A percentile compares a stretch with the other conserved stretches of the same genome.
Conservation (phyloP, 2,329 filamentous ascomycete species). For the Pleurostoma richardsiae region DNA sequence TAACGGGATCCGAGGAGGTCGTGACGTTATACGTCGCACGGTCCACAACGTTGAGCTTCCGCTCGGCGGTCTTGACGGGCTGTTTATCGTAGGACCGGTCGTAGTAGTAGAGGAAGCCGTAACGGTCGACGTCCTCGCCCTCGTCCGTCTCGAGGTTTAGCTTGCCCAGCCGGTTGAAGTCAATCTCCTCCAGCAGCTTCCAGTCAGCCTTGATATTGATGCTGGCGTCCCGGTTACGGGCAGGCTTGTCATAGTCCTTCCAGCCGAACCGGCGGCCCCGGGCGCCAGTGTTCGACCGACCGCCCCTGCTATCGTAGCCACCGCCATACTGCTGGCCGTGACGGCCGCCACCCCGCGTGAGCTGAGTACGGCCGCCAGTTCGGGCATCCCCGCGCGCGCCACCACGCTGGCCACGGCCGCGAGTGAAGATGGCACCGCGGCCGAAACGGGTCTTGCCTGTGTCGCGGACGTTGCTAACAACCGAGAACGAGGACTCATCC, state of each 20-base stretch:
- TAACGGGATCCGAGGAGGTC: slow-evolving; percentile 90
- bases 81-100: slow-evolving; percentile 93
- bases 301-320: slow-evolving; percentile 58
- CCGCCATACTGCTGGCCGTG: slow-evolving; percentile 58
- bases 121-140: slow-evolving; percentile 90
- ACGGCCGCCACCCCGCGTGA: slow-evolving; percentile 67
- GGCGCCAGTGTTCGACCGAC: slow-evolving; percentile 62
- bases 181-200: slow-evolving; percentile 95
- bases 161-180: slow-evolving; percentile 92
- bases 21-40: slow-evolving; percentile 98
- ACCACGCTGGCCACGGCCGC: slow-evolving; percentile 72
- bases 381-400: slow-evolving; percentile 62
- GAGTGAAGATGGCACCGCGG: slow-evolving; percentile 85
- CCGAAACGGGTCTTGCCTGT: slow-evolving; percentile 82
- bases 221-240: slow-evolving; percentile 91
- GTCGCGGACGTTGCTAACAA: slow-evolving; percentile 92
- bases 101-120: slow-evolving; percentile 98
- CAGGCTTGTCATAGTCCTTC: slow-evolving; percentile 98
- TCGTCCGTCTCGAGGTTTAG: slow-evolving; percentile 93
- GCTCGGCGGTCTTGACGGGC: slow-evolving; percentile 82
- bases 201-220: slow-evolving; percentile 96
- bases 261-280: slow-evolving; percentile 87
- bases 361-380: slow-evolving; percentile 52
- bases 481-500: slow-evolving; percentile 95
- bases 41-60: slow-evolving; percentile 82